Percentiles rank a stretch among this genome's conserved stretches.
phyloP scores from a whole-genome alignment of 1,284 basidiomycete species.

The Athelia psychrophila region DNA sequence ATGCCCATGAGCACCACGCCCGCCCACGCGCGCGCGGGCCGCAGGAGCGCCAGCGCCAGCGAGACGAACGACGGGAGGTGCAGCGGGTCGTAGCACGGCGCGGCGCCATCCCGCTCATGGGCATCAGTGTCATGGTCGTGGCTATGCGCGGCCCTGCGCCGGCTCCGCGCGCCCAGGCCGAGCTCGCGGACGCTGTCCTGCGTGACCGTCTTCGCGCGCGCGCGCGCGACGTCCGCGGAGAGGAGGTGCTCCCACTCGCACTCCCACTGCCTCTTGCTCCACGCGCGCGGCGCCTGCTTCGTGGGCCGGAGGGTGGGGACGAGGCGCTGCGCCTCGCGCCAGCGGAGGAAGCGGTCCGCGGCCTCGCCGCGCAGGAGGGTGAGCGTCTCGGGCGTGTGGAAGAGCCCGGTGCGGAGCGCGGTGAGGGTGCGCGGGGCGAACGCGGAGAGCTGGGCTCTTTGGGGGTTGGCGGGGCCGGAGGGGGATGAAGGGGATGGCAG shows the following conservation, averaged over 20 bases:
- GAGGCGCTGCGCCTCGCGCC: conserved; percentile 63
- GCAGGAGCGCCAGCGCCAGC: conserved; percentile 44
- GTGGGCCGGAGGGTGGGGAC: conserved; percentile 28
- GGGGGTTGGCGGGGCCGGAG: conserved; percentile 22
- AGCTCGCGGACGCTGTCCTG: conserved; percentile 8
- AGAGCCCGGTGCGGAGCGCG: conserved; percentile 55
- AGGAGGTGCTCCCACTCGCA: conserved; percentile 56
- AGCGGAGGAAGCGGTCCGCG: conserved; percentile 64
- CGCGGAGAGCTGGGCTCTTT: conserved; percentile 39
- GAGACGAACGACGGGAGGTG: conserved; percentile 45
- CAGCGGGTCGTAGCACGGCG: conserved; percentile 39
- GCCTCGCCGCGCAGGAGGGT: conserved; percentile 57
- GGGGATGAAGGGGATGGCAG: conserved; percentile 13
- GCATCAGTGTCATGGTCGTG: conserved; percentile 10
- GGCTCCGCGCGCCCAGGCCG: conserved; percentile 8
- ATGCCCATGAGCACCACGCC: conserved; percentile 17
- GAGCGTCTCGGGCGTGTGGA: conserved; percentile 58
- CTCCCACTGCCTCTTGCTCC: conserved; percentile 62
- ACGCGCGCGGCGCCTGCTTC: conserved; percentile 23
- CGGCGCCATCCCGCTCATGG: conserved; percentile 9
- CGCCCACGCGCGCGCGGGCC: conserved; percentile 22
- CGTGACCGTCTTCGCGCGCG: conserved; percentile 15
- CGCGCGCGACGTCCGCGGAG: conserved; percentile 54
- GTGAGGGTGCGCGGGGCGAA: conserved; percentile 49
- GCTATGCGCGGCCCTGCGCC: conserved; percentile 9